These are phyloP conservation scores for Sonneratia alba DNA, from an alignment of 345 rosid genomes.

Conservation along the genomic window DNA sequence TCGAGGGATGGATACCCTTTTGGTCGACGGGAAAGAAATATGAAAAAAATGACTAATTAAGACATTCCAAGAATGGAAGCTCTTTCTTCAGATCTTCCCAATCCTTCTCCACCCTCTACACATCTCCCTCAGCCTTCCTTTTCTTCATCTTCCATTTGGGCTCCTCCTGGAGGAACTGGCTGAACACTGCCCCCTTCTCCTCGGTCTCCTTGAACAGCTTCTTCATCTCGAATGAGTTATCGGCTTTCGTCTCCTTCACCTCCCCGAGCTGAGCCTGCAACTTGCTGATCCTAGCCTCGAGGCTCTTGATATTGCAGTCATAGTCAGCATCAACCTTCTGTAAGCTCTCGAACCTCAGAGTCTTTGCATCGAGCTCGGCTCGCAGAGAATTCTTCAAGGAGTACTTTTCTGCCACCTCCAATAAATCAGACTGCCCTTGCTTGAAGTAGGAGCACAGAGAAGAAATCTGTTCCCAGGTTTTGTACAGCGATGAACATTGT, in stretches of 20 bases:
- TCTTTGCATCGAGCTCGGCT: slow-evolving; percentile 13
- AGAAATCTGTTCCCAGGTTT: slow-evolving; percentile 16
- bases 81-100: slow-evolving; percentile 21
- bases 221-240: slow-evolving; percentile 15
- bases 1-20: background rate
- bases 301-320: slow-evolving; percentile 10
- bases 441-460: slow-evolving; percentile 12
- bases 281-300: slow-evolving; percentile 12
- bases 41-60: background rate
- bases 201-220: slow-evolving; percentile 21
- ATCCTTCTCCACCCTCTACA: slow-evolving; percentile 20
- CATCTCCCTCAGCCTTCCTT: slow-evolving; percentile 22
- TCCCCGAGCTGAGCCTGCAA: slow-evolving; percentile 13
- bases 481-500: slow-evolving; percentile 9
- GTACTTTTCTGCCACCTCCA: slow-evolving; percentile 9
- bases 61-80: slow-evolving; percentile 1
- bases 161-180: slow-evolving; percentile 15
- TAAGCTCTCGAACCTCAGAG: slow-evolving; percentile 11
- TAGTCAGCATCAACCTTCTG: slow-evolving; percentile 11
- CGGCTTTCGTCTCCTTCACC: slow-evolving; percentile 12
- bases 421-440: slow-evolving; percentile 11
- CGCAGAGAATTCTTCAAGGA: slow-evolving; percentile 11
- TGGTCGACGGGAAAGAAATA: background rate
- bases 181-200: slow-evolving; percentile 13
- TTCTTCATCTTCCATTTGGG: slow-evolving; percentile 18